Conservation (phyloP, 164 flowering plant genomes). For the Kalanchoe fedtschenkoi region DNA sequence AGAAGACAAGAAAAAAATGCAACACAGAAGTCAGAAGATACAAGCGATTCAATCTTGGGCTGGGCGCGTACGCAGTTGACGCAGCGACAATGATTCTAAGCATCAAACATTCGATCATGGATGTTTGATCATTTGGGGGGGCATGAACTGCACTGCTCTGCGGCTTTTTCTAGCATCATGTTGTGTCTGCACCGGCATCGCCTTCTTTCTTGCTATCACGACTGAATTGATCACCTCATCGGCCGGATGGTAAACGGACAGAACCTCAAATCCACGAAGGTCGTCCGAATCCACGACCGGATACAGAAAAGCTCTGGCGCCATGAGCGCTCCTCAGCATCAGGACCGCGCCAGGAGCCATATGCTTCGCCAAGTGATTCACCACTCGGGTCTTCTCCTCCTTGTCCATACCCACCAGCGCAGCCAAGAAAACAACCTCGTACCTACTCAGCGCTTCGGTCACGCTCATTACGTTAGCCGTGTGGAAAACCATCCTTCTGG, state of each 20-base stretch:
- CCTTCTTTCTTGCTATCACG: constrained; percentile 46
- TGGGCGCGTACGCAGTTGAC: too few relatives aligned
- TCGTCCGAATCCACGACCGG: constrained; percentile 67
- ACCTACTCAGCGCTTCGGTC: constrained; percentile 28
- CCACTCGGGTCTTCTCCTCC: constrained; percentile 43
- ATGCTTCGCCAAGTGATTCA: constrained; percentile 54
- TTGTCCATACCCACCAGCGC: constrained; percentile 74
- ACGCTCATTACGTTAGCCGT: constrained; percentile 54
- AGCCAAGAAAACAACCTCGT: constrained; percentile 75
- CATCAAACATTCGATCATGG: too few relatives aligned
- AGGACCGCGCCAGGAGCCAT: constrained; percentile 75
- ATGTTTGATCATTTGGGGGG: constrained; percentile 52
- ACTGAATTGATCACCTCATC: too few relatives aligned
- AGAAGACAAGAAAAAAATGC: too few relatives aligned
- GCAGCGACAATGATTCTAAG: too few relatives aligned
- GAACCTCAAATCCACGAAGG: constrained; percentile 67
- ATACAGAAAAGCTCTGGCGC: too few relatives aligned
- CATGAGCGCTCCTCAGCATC: too few relatives aligned
- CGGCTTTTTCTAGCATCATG: constrained; percentile 20
- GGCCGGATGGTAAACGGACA: constrained; percentile 65
- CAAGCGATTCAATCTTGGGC: too few relatives aligned
- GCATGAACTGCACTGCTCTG: constrained; percentile 9
- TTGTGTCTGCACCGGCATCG: constrained; percentile 1
- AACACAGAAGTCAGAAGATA: too few relatives aligned
- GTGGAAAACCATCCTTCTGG: too few relatives aligned